Evolutionary conservation across 2,329 filamentous ascomycete genomes (phyloP).

Genomic region (Xylariomycetidae sp.): DNA sequence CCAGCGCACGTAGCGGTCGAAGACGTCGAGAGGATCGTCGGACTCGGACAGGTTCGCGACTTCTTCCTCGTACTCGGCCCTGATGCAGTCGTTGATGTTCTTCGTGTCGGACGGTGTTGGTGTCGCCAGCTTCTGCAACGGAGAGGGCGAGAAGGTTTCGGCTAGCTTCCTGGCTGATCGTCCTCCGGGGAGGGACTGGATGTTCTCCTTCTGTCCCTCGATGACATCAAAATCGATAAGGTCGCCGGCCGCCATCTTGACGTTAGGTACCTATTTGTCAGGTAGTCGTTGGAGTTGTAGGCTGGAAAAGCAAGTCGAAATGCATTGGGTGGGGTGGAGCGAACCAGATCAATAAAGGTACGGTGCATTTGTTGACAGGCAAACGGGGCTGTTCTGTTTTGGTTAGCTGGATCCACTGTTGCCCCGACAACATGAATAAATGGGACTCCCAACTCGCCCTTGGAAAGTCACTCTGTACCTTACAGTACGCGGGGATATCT

Average conservation of each 20-base stretch:
- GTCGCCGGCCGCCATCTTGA: constrained; percentile 44
- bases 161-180: constrained; percentile 86
- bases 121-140: constrained; percentile 50
- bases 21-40: constrained; percentile 92
- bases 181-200: constrained; percentile 82
- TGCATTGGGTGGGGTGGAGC: neutral
- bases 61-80: constrained; percentile 82
- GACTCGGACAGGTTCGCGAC: constrained; percentile 72
- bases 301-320: constrained; percentile 4
- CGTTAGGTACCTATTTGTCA: too few species aligned
- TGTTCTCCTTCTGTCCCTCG: constrained; percentile 96
- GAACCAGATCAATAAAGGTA: neutral
- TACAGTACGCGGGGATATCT: too few species aligned
- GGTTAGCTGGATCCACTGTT: neutral
- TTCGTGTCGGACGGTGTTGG: constrained; percentile 67
- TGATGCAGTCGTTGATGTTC: constrained; percentile 71
- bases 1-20: constrained; percentile 96
- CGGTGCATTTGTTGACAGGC: constrained; percentile 21
- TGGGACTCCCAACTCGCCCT: too few species aligned
- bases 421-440: neutral
- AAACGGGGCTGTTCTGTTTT: too few species aligned
- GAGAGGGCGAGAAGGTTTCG: constrained; percentile 67
- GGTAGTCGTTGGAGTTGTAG: constrained; percentile 14
- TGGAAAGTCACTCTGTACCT: too few species aligned
- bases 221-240: constrained; percentile 82